phyloP scores from a whole-genome alignment of 768 basidiomycete species.

The Imleria badia region DNA sequence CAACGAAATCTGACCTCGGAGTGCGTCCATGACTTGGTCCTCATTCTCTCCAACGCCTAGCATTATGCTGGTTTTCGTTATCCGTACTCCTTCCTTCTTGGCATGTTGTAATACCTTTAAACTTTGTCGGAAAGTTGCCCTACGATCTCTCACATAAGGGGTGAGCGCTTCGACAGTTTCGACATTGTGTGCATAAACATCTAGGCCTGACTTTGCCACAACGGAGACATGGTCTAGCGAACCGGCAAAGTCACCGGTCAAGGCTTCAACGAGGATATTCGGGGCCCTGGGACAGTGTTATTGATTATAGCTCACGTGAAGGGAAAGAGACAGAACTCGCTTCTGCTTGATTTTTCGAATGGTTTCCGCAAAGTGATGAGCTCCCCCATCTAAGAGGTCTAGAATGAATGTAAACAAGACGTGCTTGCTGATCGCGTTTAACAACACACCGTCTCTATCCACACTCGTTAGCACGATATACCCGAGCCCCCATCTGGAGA shows the following conservation, averaged over 20 bases:
- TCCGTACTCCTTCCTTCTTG: constrained; percentile 76
- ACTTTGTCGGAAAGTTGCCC: constrained; percentile 88
- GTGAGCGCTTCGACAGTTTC: constrained; percentile 96
- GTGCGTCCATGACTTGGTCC: constrained; percentile 77
- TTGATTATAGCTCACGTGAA: not conserved
- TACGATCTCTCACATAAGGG: constrained; percentile 91
- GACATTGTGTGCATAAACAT: constrained; percentile 97
- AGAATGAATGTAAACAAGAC: constrained; percentile 1
- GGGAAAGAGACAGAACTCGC: constrained; percentile 34
- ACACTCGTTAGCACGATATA: constrained; percentile 98
- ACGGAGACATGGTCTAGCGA: constrained; percentile 68
- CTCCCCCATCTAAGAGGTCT: constrained; percentile 93
- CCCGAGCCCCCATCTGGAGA: constrained; percentile 95
- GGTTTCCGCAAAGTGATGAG: constrained; percentile 93
- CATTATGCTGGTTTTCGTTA: constrained; percentile 99
- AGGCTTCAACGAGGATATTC: constrained; percentile 91
- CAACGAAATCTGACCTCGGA: constrained; percentile 60
- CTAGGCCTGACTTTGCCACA: constrained; percentile 91
- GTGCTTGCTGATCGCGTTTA: not conserved
- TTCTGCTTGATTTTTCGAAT: constrained; percentile 95
- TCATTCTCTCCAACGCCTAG: constrained; percentile 92
- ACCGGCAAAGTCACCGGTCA: constrained; percentile 93
- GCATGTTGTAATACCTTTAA: constrained; percentile 78
- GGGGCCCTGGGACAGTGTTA: constrained; percentile 65
- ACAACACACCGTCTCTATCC: constrained; percentile 83